Conservation (phyloP, 768 basidiomycete species). For the Lactifluus pinguis region DNA sequence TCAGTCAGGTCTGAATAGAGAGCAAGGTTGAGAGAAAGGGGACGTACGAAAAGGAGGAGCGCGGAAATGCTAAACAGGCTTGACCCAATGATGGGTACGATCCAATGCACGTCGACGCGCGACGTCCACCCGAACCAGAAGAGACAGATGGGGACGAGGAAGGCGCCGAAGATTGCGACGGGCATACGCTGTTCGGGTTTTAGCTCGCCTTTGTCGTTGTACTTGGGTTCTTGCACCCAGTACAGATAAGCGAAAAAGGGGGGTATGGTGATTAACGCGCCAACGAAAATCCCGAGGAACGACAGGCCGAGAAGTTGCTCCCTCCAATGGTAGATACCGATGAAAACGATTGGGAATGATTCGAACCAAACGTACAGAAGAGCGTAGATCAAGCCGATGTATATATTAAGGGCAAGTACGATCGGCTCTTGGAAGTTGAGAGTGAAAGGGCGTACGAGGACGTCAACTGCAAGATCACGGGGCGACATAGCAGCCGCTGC, state of each 20-base stretch:
- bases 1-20: not conserved
- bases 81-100: constrained; percentile 28
- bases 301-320: constrained; percentile 26
- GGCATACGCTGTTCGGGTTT: constrained; percentile 29
- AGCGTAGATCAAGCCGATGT: constrained; percentile 28
- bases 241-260: constrained; percentile 16
- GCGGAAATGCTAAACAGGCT: constrained; percentile 28
- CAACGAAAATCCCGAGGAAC: constrained; percentile 23
- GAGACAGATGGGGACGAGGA: constrained; percentile 28
- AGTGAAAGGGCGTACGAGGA: constrained; percentile 26
- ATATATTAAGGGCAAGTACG: constrained; percentile 26
- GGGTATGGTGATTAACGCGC: constrained; percentile 6
- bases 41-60: constrained; percentile 25
- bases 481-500: constrained; percentile 18
- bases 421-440: constrained; percentile 27
- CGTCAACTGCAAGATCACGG: constrained; percentile 19
- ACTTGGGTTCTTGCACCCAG: constrained; percentile 16
- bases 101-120: constrained; percentile 27
- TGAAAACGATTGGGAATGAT: constrained; percentile 29
- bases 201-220: constrained; percentile 13
- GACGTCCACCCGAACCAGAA: constrained; percentile 31
- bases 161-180: constrained; percentile 27
- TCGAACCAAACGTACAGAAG: constrained; percentile 30
- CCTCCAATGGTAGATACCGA: constrained; percentile 28
- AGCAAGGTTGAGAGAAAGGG: constrained; percentile 22